phyloP scores from a whole-genome alignment of 306 rosid species.

The Trifolium dubium region DNA sequence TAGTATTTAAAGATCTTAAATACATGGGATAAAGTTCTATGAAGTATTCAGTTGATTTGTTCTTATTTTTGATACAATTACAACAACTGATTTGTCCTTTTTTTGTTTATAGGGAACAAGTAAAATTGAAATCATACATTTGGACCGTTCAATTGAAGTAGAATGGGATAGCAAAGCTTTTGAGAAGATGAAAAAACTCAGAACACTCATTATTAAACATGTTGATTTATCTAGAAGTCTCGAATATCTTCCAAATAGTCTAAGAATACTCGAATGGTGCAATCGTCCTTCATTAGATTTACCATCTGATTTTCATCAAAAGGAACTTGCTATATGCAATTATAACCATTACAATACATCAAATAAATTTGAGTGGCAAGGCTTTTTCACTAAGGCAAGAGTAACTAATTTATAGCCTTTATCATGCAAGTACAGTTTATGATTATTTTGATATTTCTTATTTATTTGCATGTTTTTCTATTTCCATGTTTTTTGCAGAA shows the following conservation, averaged over 20 bases:
- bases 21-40: no score
- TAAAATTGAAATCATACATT: background rate
- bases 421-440: background rate
- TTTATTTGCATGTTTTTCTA: background rate
- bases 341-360: background rate
- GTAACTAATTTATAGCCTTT: background rate
- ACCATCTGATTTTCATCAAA: background rate
- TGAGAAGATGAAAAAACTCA: background rate
- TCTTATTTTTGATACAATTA: no score
- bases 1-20: no score
- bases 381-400: background rate
- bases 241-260: constrained; percentile 9
- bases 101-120: background rate
- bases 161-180: background rate
- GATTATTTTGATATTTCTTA: background rate
- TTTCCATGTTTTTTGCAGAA: background rate
- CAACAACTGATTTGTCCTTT: background rate
- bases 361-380: background rate
- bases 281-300: background rate
- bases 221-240: background rate
- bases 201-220: background rate
- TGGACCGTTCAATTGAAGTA: background rate
- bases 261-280: background rate
- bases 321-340: background rate
- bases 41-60: background rate